Conservation (phyloP, 1,284 basidiomycete species). For the Volvariella volvacea region DNA sequence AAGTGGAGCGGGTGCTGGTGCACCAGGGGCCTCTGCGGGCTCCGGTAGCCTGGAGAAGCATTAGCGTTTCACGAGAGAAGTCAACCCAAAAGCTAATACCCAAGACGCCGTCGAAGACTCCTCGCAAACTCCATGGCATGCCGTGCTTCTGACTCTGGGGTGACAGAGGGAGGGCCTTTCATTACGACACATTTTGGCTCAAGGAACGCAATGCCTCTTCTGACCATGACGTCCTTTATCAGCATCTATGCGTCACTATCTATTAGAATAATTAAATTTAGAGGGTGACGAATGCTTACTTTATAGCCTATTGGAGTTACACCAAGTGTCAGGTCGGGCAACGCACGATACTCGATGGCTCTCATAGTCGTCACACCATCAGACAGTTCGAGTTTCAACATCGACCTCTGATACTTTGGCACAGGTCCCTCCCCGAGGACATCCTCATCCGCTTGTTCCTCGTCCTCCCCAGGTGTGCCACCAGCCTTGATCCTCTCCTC, state of each 20-base stretch:
- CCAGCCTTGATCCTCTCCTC: constrained; percentile 52
- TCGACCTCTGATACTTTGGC: constrained; percentile 66
- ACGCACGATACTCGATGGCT: constrained; percentile 62
- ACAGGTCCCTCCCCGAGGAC: constrained; percentile 56
- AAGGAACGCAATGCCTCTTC: constrained; percentile 60
- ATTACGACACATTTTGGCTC: constrained; percentile 55
- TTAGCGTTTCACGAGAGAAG: not conserved
- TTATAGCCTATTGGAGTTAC: constrained; percentile 69
- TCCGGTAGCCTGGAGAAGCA: constrained; percentile 10
- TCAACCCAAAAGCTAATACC: constrained; percentile 36
- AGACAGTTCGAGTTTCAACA: constrained; percentile 60
- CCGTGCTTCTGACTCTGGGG: constrained; percentile 49
- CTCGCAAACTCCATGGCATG: constrained; percentile 49
- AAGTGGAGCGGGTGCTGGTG: constrained; percentile 12
- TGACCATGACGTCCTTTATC: constrained; percentile 54
- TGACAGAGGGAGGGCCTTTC: constrained; percentile 40
- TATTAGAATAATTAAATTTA: constrained; percentile 2
- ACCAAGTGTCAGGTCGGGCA: constrained; percentile 57
- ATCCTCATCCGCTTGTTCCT: constrained; percentile 51
- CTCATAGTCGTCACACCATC: constrained; percentile 55
- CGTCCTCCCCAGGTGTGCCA: constrained; percentile 39
- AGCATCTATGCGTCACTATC: constrained; percentile 40
- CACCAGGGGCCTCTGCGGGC: constrained; percentile 10
- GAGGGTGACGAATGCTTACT: constrained; percentile 28
- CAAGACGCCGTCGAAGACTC: constrained; percentile 49